Evolutionary conservation across 495 filamentous ascomycete species (phyloP).

Genomic region (Neurospora sp.): DNA sequence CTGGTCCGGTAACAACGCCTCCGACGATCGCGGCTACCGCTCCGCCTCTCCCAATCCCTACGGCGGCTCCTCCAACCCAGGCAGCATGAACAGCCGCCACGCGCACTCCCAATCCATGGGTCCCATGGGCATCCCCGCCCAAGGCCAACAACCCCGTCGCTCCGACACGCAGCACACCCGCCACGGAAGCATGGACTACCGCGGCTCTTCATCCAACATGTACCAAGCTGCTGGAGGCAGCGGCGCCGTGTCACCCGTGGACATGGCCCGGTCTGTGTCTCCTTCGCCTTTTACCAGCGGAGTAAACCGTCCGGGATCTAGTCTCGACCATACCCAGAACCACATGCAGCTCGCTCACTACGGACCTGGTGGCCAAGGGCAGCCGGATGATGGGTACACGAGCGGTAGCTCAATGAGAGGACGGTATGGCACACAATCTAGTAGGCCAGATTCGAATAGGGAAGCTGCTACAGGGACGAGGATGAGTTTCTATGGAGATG

Average conservation of each 20-base stretch:
- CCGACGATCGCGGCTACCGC: conserved; percentile 20
- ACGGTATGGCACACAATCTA: conserved; percentile 4
- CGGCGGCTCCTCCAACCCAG: conserved; percentile 15
- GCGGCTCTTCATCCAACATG: neutral
- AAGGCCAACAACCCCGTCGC: neutral
- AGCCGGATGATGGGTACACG: neutral
- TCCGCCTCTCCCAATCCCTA: conserved; percentile 45
- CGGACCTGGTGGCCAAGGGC: neutral
- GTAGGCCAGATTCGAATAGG: conserved; percentile 26
- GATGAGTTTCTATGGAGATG: conserved; percentile 49
- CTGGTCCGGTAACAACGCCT: conserved; percentile 10
- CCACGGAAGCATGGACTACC: neutral
- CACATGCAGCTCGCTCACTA: neutral
- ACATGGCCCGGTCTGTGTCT: conserved; percentile 36
- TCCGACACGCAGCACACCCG: neutral
- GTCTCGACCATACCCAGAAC: neutral
- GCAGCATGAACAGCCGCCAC: neutral
- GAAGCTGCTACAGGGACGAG: conserved; percentile 23
- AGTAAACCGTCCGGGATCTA: neutral
- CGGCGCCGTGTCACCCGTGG: conserved; percentile 35
- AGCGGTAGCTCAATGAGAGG: neutral
- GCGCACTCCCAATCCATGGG: conserved; percentile 15
- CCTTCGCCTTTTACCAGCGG: conserved; percentile 32
- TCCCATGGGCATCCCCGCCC: conserved; percentile 1
- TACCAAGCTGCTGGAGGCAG: conserved; percentile 26